Evolutionary conservation across 495 filamentous ascomycete species (phyloP).

Genomic region (Penicillium malachiteum): DNA sequence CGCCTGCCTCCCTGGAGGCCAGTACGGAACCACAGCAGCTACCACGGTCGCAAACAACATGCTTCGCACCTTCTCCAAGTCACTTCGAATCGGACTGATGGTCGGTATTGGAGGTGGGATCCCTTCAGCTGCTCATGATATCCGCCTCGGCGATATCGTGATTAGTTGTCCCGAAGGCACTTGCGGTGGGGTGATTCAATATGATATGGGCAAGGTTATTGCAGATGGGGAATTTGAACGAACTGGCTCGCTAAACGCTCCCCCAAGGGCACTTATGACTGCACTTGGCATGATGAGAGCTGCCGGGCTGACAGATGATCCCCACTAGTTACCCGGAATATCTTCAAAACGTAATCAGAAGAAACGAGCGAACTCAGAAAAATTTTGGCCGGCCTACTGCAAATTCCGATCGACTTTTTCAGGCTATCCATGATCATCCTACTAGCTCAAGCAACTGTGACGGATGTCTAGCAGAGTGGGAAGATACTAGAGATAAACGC

Average conservation of each 20-base stretch:
- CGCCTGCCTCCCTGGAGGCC: conserved; percentile 34
- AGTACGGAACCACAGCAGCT: conserved; percentile 39
- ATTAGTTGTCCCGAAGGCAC: conserved; percentile 20
- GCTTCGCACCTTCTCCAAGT: conserved; percentile 22
- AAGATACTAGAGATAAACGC: not conserved
- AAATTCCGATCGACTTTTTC: conserved; percentile 1
- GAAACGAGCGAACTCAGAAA: conserved; percentile 19
- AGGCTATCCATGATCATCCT: not conserved
- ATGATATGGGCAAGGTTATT: conserved; percentile 6
- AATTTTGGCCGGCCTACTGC: conserved; percentile 4
- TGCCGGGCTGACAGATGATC: conserved; percentile 10
- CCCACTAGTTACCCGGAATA: conserved; percentile 15
- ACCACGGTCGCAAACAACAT: conserved; percentile 38
- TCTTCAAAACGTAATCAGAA: conserved; percentile 17
- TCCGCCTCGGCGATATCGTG: conserved; percentile 11
- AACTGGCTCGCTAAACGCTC: conserved; percentile 29
- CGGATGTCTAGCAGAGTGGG: not conserved
- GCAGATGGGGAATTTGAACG: conserved; percentile 40
- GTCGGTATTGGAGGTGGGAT: conserved; percentile 12
- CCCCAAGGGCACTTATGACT: conserved; percentile 20
- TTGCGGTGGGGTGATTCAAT: conserved; percentile 6
- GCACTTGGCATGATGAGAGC: conserved; percentile 25
- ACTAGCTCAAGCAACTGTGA: not conserved
- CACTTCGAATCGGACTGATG: conserved; percentile 12
- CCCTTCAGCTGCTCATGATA: conserved; percentile 13